A percentile compares a stretch with the other conserved stretches of the same genome.
phyloP scores from a whole-genome alignment of 345 rosid species.

The Odontarrhena argentea region DNA sequence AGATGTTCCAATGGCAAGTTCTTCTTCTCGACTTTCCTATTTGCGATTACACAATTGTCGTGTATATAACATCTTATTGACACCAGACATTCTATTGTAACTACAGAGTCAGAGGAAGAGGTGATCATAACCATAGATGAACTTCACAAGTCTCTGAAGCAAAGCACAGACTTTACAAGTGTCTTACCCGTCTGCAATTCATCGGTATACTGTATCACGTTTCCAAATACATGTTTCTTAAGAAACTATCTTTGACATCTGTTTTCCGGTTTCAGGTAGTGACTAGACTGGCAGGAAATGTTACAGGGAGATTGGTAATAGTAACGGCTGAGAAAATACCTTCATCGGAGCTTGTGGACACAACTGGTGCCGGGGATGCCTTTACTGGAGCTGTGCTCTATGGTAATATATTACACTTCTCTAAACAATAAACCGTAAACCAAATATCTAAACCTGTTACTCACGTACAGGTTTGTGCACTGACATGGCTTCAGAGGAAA shows the following conservation, averaged over 20 bases:
- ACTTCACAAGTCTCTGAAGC: slow-evolving; percentile 53
- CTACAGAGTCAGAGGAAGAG: slow-evolving; percentile 28
- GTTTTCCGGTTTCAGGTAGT: slow-evolving; percentile 44
- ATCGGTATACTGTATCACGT: slow-evolving; percentile 54
- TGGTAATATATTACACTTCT: slow-evolving; percentile 44
- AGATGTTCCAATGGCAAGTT: slow-evolving; percentile 64
- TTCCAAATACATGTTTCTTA: neutral
- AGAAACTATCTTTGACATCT: slow-evolving; percentile 25
- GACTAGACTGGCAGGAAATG: slow-evolving; percentile 57
- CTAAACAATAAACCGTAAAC: neutral
- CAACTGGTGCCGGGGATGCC: slow-evolving; percentile 96
- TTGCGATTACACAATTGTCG: neutral
- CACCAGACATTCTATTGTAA: neutral
- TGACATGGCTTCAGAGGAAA: slow-evolving; percentile 59
- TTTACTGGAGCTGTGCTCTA: slow-evolving; percentile 77
- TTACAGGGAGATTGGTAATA: slow-evolving; percentile 61
- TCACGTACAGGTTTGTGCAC: slow-evolving; percentile 58
- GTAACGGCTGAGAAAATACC: slow-evolving; percentile 87
- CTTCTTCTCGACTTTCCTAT: slow-evolving; percentile 14
- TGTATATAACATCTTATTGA: neutral
- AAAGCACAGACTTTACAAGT: slow-evolving; percentile 48
- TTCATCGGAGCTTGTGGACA: slow-evolving; percentile 67
- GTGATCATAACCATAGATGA: slow-evolving; percentile 52
- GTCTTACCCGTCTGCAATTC: slow-evolving; percentile 58
- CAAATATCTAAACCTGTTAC: neutral